Evolutionary conservation across 805 yeast species (phyloP), one percentile per base, ranked within the genome.

Genomic region (Scheffersomyces lignosus): DNA sequence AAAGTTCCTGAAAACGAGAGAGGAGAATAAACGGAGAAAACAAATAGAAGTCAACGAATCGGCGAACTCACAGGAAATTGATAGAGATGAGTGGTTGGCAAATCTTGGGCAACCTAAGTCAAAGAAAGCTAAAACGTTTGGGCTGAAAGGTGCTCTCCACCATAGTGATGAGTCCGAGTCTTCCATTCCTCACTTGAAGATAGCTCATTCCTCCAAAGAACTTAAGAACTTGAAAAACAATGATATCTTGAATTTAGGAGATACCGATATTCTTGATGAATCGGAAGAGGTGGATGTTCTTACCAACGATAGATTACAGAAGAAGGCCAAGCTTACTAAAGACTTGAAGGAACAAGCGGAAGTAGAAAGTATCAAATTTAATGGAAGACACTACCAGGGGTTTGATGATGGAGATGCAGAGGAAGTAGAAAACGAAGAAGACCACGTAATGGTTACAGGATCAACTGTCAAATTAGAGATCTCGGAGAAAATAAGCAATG

Each of bases 181-280:
- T 6, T 50, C 60, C 4, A n/a, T n/a, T n/a, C n/a, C n/a, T n/a
- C 67, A 64, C 1, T 29, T 74, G 12, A 64, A 62, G 27, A 64
- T 81, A 3, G 75, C 70, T 0, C 85, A 80, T 52, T 56, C 59
- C 23, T 26, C 62, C 8, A 51, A 51, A n/a, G 72, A 71, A n/a
- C 49, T 80, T 8, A 45, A 50, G 2, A 49, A 54, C 10, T 45
- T 71, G 1, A 54, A 60, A 4, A 71, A 60, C n/a, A 65, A 69
- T 5, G 75, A 67, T 1, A 64, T 83, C 3, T 60, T 85, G 34
- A 83, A 89, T 0, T 61, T 84, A 33, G 71, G 77, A 32, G 87
- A 81, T 44, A 47, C 54, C n/a, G 56, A 59, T 15, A 42, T 75
- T 12, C 44, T 67, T 12, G 69, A 53, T 36, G 63, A 52, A 4